Percentiles rank a stretch among this genome's conserved stretches.
phyloP scores from a whole-genome alignment of 495 filamentous ascomycete species.

The Aspergillus biplanus region DNA sequence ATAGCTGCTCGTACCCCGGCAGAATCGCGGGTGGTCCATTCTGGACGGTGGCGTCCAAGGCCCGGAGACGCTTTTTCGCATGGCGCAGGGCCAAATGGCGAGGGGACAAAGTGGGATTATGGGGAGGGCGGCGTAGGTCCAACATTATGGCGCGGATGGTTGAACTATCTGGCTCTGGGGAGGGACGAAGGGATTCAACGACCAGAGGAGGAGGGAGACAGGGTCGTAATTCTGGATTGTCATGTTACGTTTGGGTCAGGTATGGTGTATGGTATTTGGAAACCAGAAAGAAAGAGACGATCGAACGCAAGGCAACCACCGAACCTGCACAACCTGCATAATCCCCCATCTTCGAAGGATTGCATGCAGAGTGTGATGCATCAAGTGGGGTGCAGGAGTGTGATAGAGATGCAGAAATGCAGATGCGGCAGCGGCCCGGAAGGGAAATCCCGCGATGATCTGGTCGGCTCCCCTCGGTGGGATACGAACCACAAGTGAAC shows the following conservation, averaged over 20 bases:
- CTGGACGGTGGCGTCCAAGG: background rate
- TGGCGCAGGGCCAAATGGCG: constrained; percentile 34
- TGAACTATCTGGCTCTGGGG: background rate
- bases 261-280: constrained; percentile 1
- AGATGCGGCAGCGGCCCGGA: too few species aligned
- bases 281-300: background rate
- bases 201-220: background rate
- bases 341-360: background rate
- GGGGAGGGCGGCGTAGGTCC: constrained; percentile 1
- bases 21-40: constrained; percentile 12
- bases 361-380: too few species aligned
- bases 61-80: constrained; percentile 11
- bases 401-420: background rate
- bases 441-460: background rate
- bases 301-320: background rate
- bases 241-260: background rate
- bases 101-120: constrained; percentile 10
- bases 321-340: background rate
- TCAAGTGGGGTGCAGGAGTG: background rate
- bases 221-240: background rate
- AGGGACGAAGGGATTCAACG: background rate
- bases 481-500: background rate
- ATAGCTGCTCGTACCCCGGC: constrained; percentile 32
- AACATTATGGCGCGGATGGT: constrained; percentile 1
- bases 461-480: background rate